Evolutionary conservation across 2,329 filamentous ascomycete genomes (phyloP).

Genomic region (Colletotrichum camelliae): DNA sequence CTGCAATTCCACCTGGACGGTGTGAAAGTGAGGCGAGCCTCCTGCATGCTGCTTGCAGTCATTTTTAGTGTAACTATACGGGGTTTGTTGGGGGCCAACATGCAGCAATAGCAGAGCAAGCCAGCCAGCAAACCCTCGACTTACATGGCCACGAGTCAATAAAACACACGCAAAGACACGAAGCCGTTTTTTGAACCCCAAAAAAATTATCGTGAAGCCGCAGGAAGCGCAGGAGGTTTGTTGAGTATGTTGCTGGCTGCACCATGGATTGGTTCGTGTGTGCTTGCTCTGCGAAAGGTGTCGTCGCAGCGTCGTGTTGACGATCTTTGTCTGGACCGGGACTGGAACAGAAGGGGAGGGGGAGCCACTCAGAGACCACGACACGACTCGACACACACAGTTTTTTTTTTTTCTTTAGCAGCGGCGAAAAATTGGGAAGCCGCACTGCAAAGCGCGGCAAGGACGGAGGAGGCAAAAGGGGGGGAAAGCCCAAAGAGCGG

Average conservation of each 20-base stretch:
- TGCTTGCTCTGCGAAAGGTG: background rate
- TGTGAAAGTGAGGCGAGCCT: constrained; percentile 15
- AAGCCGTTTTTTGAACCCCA: background rate
- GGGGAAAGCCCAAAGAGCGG: background rate
- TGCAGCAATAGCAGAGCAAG: background rate
- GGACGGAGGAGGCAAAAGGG: background rate
- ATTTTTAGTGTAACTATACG: background rate
- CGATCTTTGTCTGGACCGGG: background rate
- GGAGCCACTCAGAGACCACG: background rate
- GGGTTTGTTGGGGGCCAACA: background rate
- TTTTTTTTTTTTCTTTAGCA: background rate
- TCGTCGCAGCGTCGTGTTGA: background rate
- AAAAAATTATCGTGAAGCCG: constrained; percentile 1
- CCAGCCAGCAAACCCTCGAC: background rate
- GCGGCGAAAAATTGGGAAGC: background rate
- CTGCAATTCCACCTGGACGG: background rate
- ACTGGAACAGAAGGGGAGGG: background rate
- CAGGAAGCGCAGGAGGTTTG: constrained; percentile 2
- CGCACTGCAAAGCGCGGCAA: background rate
- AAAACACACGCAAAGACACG: background rate
- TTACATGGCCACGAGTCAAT: constrained; percentile 1
- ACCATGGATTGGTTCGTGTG: background rate
- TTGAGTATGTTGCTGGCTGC: background rate
- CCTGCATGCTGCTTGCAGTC: background rate
- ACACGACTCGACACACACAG: background rate